Evolutionary conservation across 768 basidiomycete species (phyloP).

Genomic region (Lanmaoa pseudosensibilis): DNA sequence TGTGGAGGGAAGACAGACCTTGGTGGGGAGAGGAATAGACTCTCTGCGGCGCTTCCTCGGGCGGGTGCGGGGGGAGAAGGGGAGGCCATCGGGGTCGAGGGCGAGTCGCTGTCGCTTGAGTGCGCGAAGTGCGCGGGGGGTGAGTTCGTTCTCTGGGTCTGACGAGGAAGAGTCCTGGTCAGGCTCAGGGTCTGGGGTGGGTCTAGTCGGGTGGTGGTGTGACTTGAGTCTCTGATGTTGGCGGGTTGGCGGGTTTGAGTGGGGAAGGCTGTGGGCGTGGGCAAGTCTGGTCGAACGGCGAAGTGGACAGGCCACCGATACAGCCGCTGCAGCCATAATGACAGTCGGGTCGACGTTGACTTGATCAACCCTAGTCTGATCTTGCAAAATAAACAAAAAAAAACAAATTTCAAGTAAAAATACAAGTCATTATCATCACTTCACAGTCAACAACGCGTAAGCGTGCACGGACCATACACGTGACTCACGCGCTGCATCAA

Average conservation of each 20-base stretch:
- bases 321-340: conserved; percentile 32
- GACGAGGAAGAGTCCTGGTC: conserved; percentile 21
- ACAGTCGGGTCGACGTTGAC: conserved; percentile 18
- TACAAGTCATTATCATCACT: neutral
- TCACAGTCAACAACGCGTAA: conserved; percentile 20
- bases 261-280: conserved; percentile 16
- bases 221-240: neutral
- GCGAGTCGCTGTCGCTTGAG: conserved; percentile 35
- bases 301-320: conserved; percentile 31
- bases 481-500: conserved; percentile 17
- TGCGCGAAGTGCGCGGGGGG: conserved; percentile 35
- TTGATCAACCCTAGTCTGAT: conserved; percentile 10
- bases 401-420: neutral
- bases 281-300: conserved; percentile 31
- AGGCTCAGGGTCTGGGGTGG: conserved; percentile 16
- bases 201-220: neutral
- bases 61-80: conserved; percentile 14
- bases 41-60: conserved; percentile 26
- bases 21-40: neutral
- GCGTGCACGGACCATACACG: conserved; percentile 31
- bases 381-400: neutral
- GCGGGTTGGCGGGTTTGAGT: conserved; percentile 1
- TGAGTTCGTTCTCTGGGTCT: conserved; percentile 33
- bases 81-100: conserved; percentile 30
- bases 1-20: neutral